Evolutionary conservation across 768 basidiomycete species (phyloP), one percentile per base, ranked within the genome.

Genomic region (Russula lepida): DNA sequence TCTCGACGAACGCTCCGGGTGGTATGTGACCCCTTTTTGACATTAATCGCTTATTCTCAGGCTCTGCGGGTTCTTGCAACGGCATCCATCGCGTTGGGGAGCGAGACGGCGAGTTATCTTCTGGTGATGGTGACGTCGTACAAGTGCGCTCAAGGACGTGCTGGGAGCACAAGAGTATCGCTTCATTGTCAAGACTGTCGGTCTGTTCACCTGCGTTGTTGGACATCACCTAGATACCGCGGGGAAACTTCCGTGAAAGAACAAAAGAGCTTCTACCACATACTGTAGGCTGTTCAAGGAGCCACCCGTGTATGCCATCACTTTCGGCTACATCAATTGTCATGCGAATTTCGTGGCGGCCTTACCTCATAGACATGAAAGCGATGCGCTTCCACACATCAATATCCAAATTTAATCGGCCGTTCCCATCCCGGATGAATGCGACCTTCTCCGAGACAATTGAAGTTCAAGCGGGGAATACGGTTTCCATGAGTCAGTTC

Each of bases 361-460:
- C 86, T 3, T 91, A 85, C 71, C 90, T 92, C 63, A 87, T 89
- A 64, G 85, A 89, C 69, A 79, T 86, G 56, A 82, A 89, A n/a
- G n/a, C 72, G 2, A 88, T 92, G n/a, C 70, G 89, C 92, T 66
- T 92, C 47, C 21, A n/a, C n/a, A n/a, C n/a, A n/a, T n/a, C n/a
- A n/a, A n/a, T n/a, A n/a, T n/a, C n/a, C n/a, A n/a, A n/a, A n/a
- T n/a, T n/a, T n/a, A n/a, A n/a, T n/a, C n/a, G n/a, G n/a, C n/a
- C n/a, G n/a, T n/a, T n/a, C n/a, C 74, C 62, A 74, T 77, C 67
- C 59, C 77, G 58, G 75, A 74, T 63, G 77, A 76, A 69, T 82
- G 83, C 63, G 88, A 90, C 67, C 70, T 89, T 4, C 72, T 89
- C 23, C 75, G 81, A 61, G 73, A 79, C 68, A 88, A n/a, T n/a